phyloP scores from a whole-genome alignment of 192 early-diverging fungal genomes.

The Umbelopsis ramanniana region DNA sequence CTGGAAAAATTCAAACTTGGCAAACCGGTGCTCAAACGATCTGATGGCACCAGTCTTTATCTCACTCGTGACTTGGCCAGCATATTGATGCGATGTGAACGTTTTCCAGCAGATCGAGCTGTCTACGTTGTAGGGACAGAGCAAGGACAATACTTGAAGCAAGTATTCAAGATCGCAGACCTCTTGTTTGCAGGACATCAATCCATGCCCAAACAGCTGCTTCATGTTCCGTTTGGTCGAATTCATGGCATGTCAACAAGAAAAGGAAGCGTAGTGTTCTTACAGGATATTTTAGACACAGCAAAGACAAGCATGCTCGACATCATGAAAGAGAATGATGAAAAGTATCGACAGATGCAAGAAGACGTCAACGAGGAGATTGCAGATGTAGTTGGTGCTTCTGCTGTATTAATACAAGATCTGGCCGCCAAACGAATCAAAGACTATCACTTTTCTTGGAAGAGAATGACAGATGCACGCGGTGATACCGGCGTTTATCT shows the following conservation, averaged over 20 bases:
- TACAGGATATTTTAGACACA: conserved; percentile 89
- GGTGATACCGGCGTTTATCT: conserved; percentile 96
- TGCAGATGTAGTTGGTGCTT: conserved; percentile 85
- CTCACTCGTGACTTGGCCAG: conserved; percentile 92
- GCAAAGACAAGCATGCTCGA: conserved; percentile 80
- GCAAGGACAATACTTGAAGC: conserved; percentile 86
- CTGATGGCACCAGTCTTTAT: conserved; percentile 89
- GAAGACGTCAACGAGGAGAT: conserved; percentile 53
- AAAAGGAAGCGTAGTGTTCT: conserved; percentile 87
- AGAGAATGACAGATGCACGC: conserved; percentile 87
- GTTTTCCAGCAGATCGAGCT: conserved; percentile 78
- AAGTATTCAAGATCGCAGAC: conserved; percentile 87
- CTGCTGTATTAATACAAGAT: conserved; percentile 89
- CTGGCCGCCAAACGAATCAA: conserved; percentile 82
- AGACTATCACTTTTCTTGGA: conserved; percentile 91
- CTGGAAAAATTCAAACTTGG: conserved; percentile 77
- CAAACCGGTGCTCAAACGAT: conserved; percentile 71
- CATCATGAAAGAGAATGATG: conserved; percentile 61
- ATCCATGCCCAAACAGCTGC: conserved; percentile 54
- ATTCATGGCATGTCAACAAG: conserved; percentile 94
- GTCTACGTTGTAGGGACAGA: conserved; percentile 87
- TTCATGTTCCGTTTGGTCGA: conserved; percentile 89
- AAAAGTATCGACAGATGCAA: conserved; percentile 11
- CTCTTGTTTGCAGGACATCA: conserved; percentile 41
- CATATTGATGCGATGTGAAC: conserved; percentile 73